These are phyloP conservation scores for Skeletonema tropicum DNA, from an alignment of 108 stramenopile species.

Conservation along the genomic window DNA sequence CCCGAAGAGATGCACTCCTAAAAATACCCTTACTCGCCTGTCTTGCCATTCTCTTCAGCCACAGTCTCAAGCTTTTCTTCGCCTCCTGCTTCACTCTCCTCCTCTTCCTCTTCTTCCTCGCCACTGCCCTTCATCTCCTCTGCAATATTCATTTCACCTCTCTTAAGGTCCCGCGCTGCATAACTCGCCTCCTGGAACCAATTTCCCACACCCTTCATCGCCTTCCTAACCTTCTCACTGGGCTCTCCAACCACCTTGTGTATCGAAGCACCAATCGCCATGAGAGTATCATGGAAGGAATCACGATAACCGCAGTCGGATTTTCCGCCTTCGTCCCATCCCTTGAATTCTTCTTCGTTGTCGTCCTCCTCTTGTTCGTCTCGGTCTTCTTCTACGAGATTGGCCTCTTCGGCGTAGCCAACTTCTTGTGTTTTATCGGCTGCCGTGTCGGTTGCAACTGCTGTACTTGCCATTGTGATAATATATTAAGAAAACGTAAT, in stretches of 20 bases:
- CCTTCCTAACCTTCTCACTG: slow-evolving; percentile 24
- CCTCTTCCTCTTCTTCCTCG: slow-evolving; percentile 28
- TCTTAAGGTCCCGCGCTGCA: slow-evolving; percentile 47
- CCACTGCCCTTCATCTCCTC: slow-evolving; percentile 22
- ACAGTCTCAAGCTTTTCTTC: slow-evolving; percentile 3
- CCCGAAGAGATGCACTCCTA: neutral
- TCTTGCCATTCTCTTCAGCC: neutral
- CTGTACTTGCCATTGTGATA: neutral
- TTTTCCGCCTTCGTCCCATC: slow-evolving; percentile 61
- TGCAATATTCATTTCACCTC: slow-evolving; percentile 38
- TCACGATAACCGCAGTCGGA: slow-evolving; percentile 64
- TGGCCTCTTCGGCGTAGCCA: neutral
- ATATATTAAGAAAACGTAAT: neutral
- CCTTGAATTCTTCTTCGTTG: slow-evolving; percentile 23
- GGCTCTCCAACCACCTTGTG: slow-evolving; percentile 65
- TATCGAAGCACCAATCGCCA: slow-evolving; percentile 57
- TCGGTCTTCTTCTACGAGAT: neutral
- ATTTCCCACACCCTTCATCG: slow-evolving; percentile 41
- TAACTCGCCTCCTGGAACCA: slow-evolving; percentile 61
- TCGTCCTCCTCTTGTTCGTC: slow-evolving; percentile 21
- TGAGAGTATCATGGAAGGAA: slow-evolving; percentile 57
- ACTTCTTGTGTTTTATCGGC: neutral
- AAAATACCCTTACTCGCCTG: neutral
- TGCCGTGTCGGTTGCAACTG: neutral
- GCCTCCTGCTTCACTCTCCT: slow-evolving; percentile 5